phyloP scores from a whole-genome alignment of 2,329 filamentous ascomycete genomes.

The Xylariales sp. region DNA sequence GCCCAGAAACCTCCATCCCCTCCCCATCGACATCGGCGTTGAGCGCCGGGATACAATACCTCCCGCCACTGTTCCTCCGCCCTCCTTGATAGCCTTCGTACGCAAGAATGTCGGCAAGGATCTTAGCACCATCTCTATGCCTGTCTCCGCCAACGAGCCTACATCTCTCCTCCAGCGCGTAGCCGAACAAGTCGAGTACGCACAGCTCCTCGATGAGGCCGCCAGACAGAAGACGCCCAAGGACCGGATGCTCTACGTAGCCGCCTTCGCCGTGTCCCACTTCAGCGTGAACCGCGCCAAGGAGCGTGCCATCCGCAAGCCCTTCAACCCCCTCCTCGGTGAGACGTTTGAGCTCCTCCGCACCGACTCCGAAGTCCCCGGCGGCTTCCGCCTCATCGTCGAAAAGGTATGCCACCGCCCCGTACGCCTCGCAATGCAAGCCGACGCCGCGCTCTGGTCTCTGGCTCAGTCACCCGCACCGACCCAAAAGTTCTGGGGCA shows the following conservation, averaged over 20 bases:
- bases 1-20: slow-evolving; percentile 69
- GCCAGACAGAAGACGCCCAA: slow-evolving; percentile 53
- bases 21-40: slow-evolving; percentile 65
- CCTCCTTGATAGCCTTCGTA: slow-evolving; percentile 88
- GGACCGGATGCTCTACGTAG: slow-evolving; percentile 77
- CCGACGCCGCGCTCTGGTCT: slow-evolving; percentile 80
- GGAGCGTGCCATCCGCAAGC: slow-evolving; percentile 89
- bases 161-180: slow-evolving; percentile 81
- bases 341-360: slow-evolving; percentile 93
- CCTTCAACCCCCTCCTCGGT: slow-evolving; percentile 93
- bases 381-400: slow-evolving; percentile 83
- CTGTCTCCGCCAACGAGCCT: slow-evolving; percentile 92
- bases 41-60: slow-evolving; percentile 66
- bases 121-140: slow-evolving; percentile 94
- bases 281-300: slow-evolving; percentile 79
- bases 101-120: slow-evolving; percentile 98
- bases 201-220: slow-evolving; percentile 74
- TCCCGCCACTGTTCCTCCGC: slow-evolving; percentile 71
- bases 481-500: slow-evolving; percentile 13
- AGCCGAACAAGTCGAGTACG: slow-evolving; percentile 89
- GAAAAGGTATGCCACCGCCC: slow-evolving; percentile 95
- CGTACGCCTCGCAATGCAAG: slow-evolving; percentile 88
- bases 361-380: slow-evolving; percentile 66
- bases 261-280: slow-evolving; percentile 85
- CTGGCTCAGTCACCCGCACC: slow-evolving; percentile 83